Conservation (phyloP, 2,329 filamentous ascomycete species). For the Botrytis medusae region DNA sequence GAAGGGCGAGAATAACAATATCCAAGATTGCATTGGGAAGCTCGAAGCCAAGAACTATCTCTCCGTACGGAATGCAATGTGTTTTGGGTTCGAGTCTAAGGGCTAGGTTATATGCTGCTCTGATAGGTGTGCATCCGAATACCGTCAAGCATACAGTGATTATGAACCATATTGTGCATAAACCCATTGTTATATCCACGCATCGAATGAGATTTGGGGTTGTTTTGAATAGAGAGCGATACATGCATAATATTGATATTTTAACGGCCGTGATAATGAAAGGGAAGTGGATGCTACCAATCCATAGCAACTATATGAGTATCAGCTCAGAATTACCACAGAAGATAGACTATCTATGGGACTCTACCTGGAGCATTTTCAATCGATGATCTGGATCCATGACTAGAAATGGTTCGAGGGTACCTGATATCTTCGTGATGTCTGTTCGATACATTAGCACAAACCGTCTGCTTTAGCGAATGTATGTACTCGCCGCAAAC, state of each 20-base stretch:
- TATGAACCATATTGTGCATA: constrained; percentile 17
- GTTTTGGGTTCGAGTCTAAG: constrained; percentile 14
- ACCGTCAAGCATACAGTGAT: neutral
- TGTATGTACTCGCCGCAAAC: constrained; percentile 11
- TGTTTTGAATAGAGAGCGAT: constrained; percentile 16
- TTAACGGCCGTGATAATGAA: constrained; percentile 18
- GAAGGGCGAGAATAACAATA: constrained; percentile 8
- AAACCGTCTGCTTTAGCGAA: neutral
- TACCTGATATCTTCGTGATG: constrained; percentile 8
- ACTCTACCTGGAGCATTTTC: constrained; percentile 10
- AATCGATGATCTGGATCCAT: neutral
- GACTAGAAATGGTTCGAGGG: constrained; percentile 14
- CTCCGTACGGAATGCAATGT: constrained; percentile 13
- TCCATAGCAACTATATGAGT: constrained; percentile 8
- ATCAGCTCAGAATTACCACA: neutral
- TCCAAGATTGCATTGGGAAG: constrained; percentile 13
- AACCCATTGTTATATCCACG: neutral
- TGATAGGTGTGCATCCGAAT: constrained; percentile 17
- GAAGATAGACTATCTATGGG: neutral
- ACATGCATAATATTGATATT: constrained; percentile 20
- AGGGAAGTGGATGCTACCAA: constrained; percentile 11
- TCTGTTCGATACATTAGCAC: constrained; percentile 10
- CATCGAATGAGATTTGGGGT: constrained; percentile 9
- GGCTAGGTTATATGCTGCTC: constrained; percentile 15
- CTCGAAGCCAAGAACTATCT: constrained; percentile 14